Conservation (phyloP, 371 early-diverging fungal species). For the Chytridium lagenaria region DNA sequence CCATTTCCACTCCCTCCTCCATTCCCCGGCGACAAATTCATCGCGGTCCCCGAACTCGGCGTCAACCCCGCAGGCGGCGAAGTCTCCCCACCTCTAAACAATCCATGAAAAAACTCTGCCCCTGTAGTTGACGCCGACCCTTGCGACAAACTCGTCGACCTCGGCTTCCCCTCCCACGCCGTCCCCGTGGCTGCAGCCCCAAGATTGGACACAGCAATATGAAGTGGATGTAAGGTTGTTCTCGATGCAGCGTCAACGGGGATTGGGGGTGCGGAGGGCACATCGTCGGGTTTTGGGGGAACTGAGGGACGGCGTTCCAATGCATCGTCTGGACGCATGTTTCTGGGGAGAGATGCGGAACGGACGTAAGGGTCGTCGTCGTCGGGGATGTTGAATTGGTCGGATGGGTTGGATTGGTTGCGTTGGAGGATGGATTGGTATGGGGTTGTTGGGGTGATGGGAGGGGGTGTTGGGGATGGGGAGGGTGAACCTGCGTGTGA, state of each 20-base stretch:
- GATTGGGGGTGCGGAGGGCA: slow-evolving; percentile 5
- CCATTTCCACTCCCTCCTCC: background rate
- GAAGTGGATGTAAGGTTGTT: slow-evolving; percentile 7
- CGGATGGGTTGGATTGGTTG: background rate
- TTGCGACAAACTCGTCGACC: background rate
- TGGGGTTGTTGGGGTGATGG: background rate
- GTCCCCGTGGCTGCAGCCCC: background rate
- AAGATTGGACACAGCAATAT: slow-evolving; percentile 2
- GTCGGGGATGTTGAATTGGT: background rate
- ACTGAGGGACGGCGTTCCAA: background rate
- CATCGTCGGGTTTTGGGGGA: background rate
- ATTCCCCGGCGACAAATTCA: background rate
- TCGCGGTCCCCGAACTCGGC: too few species aligned
- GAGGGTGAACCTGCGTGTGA: background rate
- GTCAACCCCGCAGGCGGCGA: background rate
- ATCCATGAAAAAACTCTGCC: background rate
- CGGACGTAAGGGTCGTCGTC: background rate
- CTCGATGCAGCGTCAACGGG: too few species aligned
- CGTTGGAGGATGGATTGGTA: background rate
- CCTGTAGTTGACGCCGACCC: background rate
- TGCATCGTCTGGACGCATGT: slow-evolving; percentile 2
- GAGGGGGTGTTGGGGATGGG: background rate
- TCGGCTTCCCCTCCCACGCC: background rate
- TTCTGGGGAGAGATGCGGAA: background rate
- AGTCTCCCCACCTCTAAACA: background rate